These are phyloP conservation scores for Dactylonectria estremocensis DNA, from an alignment of 2,329 filamentous ascomycete species.

Conservation along the genomic window DNA sequence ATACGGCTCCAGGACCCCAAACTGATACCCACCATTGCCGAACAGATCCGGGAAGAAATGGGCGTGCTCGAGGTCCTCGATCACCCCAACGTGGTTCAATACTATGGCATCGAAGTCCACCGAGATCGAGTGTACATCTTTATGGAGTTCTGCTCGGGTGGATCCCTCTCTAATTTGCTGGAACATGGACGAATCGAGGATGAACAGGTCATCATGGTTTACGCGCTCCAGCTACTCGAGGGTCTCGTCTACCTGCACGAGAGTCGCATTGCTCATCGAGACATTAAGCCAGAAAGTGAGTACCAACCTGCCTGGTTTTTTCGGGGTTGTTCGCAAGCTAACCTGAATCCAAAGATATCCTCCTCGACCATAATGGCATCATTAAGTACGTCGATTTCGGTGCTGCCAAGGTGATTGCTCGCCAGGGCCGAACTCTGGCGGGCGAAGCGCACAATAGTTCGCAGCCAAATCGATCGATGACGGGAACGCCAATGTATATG, in stretches of 20 bases:
- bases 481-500: constrained; percentile 99
- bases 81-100: constrained; percentile 97
- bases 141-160: constrained; percentile 99
- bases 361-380: constrained; percentile 96
- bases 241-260: constrained; percentile 95
- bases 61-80: constrained; percentile 94
- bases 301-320: constrained; percentile 42
- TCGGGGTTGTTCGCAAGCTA: constrained; percentile 20
- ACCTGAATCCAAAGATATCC: constrained; percentile 75
- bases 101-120: constrained; percentile 98
- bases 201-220: constrained; percentile 97
- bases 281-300: constrained; percentile 97
- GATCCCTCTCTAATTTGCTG: constrained; percentile 88
- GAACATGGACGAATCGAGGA: constrained; percentile 98
- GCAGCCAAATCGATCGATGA: constrained; percentile 90
- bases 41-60: constrained; percentile 98
- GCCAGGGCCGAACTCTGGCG: constrained; percentile 89
- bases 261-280: constrained; percentile 91
- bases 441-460: constrained; percentile 70
- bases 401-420: constrained; percentile 95
- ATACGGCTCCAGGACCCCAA: constrained; percentile 97
- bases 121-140: constrained; percentile 99
- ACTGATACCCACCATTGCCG: constrained; percentile 92
- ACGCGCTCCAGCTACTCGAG: constrained; percentile 93
- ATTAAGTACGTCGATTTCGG: constrained; percentile 99